Percentiles rank a stretch among this genome's conserved stretches.
phyloP scores from a whole-genome alignment of 73 alveolate genomes.

The Paramecium tetraurelia region DNA sequence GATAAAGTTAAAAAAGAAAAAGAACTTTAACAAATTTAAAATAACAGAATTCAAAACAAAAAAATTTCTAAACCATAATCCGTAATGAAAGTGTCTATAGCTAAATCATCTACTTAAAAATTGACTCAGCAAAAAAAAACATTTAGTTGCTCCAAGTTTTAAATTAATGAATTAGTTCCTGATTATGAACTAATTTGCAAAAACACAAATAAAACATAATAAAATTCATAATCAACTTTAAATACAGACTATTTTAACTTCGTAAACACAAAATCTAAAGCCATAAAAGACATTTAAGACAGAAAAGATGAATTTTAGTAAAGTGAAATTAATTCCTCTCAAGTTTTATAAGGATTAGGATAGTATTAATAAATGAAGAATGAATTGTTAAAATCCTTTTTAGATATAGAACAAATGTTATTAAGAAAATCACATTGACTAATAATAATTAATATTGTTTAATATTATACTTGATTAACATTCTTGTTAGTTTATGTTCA shows the following conservation, averaged over 20 bases:
- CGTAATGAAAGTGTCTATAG: background rate
- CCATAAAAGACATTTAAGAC: background rate
- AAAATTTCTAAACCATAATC: background rate
- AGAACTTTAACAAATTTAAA: background rate
- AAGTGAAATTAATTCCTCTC: background rate
- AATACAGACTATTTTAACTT: background rate
- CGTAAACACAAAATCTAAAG: background rate
- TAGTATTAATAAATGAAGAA: background rate
- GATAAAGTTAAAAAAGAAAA: background rate
- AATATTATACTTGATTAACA: background rate
- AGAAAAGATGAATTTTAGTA: background rate
- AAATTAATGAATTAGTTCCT: background rate
- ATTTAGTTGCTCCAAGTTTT: background rate
- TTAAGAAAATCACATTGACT: background rate
- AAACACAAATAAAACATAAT: background rate
- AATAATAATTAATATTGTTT: background rate
- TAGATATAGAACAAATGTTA: background rate
- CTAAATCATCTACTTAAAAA: background rate
- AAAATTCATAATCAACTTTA: background rate
- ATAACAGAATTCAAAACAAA: background rate
- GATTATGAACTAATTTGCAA: background rate
- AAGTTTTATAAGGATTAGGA: background rate
- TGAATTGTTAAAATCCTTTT: background rate
- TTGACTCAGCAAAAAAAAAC: background rate
- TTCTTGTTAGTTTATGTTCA: background rate